phyloP scores from a whole-genome alignment of 1,284 basidiomycete genomes.

The Fomitiporia mediterranea region DNA sequence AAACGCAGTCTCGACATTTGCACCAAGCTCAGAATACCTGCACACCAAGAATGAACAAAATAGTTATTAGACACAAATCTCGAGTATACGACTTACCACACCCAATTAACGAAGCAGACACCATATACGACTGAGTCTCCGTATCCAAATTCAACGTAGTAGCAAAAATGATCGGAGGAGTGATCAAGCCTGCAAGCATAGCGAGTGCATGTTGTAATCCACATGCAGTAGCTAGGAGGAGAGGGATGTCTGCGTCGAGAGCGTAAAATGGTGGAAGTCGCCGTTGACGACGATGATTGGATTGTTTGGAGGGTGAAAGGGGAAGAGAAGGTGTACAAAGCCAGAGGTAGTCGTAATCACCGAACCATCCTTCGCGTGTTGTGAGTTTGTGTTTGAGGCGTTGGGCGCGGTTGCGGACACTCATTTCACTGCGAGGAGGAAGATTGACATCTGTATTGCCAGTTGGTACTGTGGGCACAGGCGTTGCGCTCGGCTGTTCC shows the following conservation, averaged over 20 bases:
- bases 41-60: neutral
- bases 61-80: constrained; percentile 20
- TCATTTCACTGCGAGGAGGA: neutral
- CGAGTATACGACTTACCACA: constrained; percentile 46
- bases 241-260: constrained; percentile 62
- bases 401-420: neutral
- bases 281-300: too few species aligned
- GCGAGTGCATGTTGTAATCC: constrained; percentile 78
- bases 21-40: constrained; percentile 67
- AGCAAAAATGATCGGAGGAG: constrained; percentile 79
- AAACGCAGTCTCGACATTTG: constrained; percentile 69
- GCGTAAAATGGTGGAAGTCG: constrained; percentile 67
- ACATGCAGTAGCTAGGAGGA: constrained; percentile 61
- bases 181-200: constrained; percentile 73
- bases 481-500: constrained; percentile 26
- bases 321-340: constrained; percentile 64
- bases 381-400: constrained; percentile 35
- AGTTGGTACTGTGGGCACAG: constrained; percentile 16
- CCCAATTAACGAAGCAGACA: constrained; percentile 75
- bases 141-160: constrained; percentile 53
- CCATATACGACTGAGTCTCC: constrained; percentile 68
- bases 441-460: too few species aligned
- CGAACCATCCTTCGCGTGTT: constrained; percentile 64
- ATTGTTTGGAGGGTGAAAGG: constrained; percentile 34
- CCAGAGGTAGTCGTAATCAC: constrained; percentile 74